These are phyloP conservation scores for Candida oleophila DNA, from an alignment of 805 yeast genomes.

Conservation along the genomic window DNA sequence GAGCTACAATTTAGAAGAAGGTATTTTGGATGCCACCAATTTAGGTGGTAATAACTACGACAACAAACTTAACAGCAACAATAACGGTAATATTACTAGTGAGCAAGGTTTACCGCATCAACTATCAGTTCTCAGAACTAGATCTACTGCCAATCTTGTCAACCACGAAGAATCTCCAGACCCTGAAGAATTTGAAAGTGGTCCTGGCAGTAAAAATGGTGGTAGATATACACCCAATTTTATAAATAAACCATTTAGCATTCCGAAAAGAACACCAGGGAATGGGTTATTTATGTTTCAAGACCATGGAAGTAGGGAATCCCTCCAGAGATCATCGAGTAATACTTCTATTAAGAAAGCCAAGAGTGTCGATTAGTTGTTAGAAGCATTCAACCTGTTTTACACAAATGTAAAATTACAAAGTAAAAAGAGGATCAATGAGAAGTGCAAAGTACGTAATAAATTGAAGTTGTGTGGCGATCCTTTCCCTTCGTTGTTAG, in stretches of 20 bases:
- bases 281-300: slow-evolving; percentile 8
- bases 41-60: neutral
- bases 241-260: slow-evolving; percentile 36
- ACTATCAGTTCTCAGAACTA: slow-evolving; percentile 31
- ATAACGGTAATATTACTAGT: slow-evolving; percentile 11
- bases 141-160: slow-evolving; percentile 33
- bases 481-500: too few species aligned
- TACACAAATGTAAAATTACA: neutral
- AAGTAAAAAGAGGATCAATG: too few species aligned
- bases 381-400: too few species aligned
- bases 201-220: slow-evolving; percentile 6
- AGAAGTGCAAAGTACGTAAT: too few species aligned
- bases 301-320: slow-evolving; percentile 25
- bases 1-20: slow-evolving; percentile 33
- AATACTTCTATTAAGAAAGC: slow-evolving; percentile 11
- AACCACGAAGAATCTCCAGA: slow-evolving; percentile 14
- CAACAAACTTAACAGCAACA: neutral
- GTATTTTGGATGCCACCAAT: slow-evolving; percentile 9
- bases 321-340: slow-evolving; percentile 21
- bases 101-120: slow-evolving; percentile 16
- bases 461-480: too few species aligned
- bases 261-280: slow-evolving; percentile 23
- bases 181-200: slow-evolving; percentile 1
- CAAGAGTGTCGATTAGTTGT: neutral
- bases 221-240: slow-evolving; percentile 18